These are phyloP conservation scores for Aspergillus ostianus DNA, from an alignment of 495 filamentous ascomycete genomes.

Conservation along the genomic window DNA sequence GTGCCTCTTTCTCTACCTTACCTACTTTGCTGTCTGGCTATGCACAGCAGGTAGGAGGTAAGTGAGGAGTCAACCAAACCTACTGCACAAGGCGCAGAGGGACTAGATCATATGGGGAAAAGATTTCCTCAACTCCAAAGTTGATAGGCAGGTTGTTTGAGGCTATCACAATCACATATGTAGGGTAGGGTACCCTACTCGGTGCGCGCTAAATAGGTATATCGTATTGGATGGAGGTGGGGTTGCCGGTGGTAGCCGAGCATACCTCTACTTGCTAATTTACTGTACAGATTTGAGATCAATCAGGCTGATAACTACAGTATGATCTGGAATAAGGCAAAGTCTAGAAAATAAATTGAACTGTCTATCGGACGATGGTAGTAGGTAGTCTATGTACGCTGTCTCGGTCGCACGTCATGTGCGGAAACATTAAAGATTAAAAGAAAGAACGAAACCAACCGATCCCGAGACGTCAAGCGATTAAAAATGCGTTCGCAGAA, in stretches of 20 bases:
- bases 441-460: slow-evolving; percentile 22
- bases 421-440: slow-evolving; percentile 3
- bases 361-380: slow-evolving; percentile 17
- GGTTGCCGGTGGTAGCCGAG: background rate
- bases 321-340: background rate
- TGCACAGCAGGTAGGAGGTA: too few species aligned
- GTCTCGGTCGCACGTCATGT: background rate
- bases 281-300: too few species aligned
- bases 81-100: background rate
- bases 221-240: background rate
- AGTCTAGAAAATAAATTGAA: slow-evolving; percentile 10
- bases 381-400: slow-evolving; percentile 16
- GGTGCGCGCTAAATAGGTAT: too few species aligned
- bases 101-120: background rate
- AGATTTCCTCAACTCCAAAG: too few species aligned
- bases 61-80: background rate
- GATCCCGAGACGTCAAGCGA: slow-evolving; percentile 8
- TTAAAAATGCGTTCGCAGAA: slow-evolving; percentile 32
- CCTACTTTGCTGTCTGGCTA: too few species aligned
- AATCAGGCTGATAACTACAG: background rate
- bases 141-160: too few species aligned
- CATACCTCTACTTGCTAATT: too few species aligned
- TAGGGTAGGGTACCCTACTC: too few species aligned
- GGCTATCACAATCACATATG: too few species aligned
- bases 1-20: too few species aligned